A percentile compares a stretch with the other conserved stretches of the same genome.
Conservation (phyloP, 768 basidiomycete genomes). For the Tremella fuciformis region DNA sequence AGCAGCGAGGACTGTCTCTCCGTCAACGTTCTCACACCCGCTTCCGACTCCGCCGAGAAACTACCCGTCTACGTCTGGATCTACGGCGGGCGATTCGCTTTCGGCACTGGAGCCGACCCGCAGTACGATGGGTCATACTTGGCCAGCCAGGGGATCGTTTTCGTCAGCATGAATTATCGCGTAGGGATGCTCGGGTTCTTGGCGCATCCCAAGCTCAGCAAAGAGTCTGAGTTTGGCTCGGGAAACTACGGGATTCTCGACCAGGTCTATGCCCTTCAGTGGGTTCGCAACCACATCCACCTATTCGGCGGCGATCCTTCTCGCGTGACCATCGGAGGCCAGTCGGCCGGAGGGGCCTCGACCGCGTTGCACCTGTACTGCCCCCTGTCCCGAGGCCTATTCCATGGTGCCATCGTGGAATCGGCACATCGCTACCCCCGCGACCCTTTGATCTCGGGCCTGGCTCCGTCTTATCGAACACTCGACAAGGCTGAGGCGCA, state of each 20-base stretch:
- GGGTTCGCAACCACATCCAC: slow-evolving; percentile 59
- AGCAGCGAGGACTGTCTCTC: neutral
- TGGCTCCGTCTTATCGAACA: neutral
- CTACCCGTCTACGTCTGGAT: slow-evolving; percentile 32
- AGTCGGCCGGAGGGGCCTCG: neutral
- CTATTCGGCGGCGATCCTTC: slow-evolving; percentile 62
- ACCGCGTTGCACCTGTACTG: too few species aligned
- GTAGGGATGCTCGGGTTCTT: slow-evolving; percentile 27
- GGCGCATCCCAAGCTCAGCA: slow-evolving; percentile 9
- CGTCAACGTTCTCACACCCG: neutral
- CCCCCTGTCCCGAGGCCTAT: too few species aligned
- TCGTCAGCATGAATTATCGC: slow-evolving; percentile 32
- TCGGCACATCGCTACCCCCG: too few species aligned
- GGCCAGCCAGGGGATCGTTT: slow-evolving; percentile 16
- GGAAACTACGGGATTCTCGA: neutral
- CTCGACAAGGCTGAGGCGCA: neutral
- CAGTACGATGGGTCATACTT: slow-evolving; percentile 27
- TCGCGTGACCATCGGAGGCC: slow-evolving; percentile 58
- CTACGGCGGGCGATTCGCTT: slow-evolving; percentile 42
- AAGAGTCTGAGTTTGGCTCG: neutral
- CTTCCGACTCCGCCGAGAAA: neutral
- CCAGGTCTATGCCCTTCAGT: slow-evolving; percentile 40
- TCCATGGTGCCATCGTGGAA: too few species aligned
- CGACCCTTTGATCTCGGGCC: slow-evolving; percentile 1
- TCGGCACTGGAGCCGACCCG: slow-evolving; percentile 13